A percentile compares a stretch with the other conserved stretches of the same genome.
These are phyloP conservation scores for Durusdinium trenchii DNA, from an alignment of 73 alveolate species.

Conservation along the genomic window DNA sequence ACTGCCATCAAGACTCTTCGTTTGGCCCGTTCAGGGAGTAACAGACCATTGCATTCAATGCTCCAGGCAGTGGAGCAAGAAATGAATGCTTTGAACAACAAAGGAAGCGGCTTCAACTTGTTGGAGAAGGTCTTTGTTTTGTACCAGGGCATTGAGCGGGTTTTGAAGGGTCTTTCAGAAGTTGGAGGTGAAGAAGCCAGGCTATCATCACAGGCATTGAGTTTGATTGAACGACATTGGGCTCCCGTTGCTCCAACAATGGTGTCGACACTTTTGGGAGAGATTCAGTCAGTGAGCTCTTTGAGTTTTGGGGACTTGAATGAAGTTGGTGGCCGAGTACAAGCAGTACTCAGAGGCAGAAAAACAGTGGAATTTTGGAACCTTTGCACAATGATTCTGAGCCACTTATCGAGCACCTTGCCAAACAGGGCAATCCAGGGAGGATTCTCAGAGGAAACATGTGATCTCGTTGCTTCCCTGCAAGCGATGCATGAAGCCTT, in stretches of 20 bases:
- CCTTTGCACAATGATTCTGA: neutral
- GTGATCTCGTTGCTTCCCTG: neutral
- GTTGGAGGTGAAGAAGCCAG: neutral
- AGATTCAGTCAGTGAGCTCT: neutral
- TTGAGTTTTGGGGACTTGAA: neutral
- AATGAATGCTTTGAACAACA: neutral
- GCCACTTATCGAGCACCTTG: neutral
- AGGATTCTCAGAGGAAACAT: neutral
- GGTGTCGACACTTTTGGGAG: neutral
- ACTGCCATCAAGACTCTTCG: conserved; percentile 6
- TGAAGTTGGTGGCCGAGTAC: neutral
- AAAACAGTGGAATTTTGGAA: conserved; percentile 37
- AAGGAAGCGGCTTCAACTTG: neutral
- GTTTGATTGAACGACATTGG: conserved; percentile 15
- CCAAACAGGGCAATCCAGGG: neutral
- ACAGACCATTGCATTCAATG: conserved; percentile 10
- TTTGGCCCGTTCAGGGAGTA: neutral
- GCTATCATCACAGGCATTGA: neutral
- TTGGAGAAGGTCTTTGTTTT: neutral
- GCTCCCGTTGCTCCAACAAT: neutral
- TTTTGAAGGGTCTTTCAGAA: neutral
- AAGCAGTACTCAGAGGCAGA: neutral
- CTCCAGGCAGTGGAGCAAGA: neutral
- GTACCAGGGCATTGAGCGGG: neutral
- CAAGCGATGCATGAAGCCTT: neutral